Base-by-base conservation (phyloP, 352 stramenopile genomes). In the Globisporangium uncinulatum region DNA sequence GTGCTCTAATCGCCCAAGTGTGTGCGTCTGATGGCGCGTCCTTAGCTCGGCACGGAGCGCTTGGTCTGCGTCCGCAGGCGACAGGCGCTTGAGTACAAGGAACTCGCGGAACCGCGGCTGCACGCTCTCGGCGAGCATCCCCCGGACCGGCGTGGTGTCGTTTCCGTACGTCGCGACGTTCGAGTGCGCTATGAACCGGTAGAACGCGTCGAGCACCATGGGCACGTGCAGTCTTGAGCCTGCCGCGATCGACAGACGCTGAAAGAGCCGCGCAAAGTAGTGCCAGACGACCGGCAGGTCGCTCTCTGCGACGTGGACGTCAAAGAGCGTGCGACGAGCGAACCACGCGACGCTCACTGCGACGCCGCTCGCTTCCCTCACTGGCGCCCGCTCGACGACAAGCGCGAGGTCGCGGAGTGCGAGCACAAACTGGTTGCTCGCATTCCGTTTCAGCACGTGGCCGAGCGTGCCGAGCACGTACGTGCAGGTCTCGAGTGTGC, bases 381-480 rank as follows among this genome's bases (percentile, higher is more conserved):
- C 34, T 21, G 51, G 44, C 2, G 44, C 20, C 55, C 49, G 51
- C 43, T 56, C 24, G 9, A 77, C 11, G 11, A 86, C 52, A 1
- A 56, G 21, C 21, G 79, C 48, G 5, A 89, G 55, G 51, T 86
- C 70, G 31, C 81, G 74, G 44, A 87, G 60, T 21, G 65, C 54
- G 59, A 83, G 67, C 17, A 73, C 73, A 32, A 67, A 89, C 58
- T 83, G 74, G 47, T 86, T 87, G 43, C 61, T 73, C 29, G 58
- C 70, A 46, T 89, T 89, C 4, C 48, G 42, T 54, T 87, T 89
- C 43, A 89, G 17, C 20, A 69, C 47, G 0, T 55, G 47, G 2
- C 67, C 64, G 29, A 87, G 57, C 20, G 62, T 70, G 13, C 62
- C 66, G 5, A 89, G 57, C 9, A 89, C 41, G 46, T 74, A 74